phyloP scores from a whole-genome alignment of 345 rosid genomes.

The Ceriops tagal region DNA sequence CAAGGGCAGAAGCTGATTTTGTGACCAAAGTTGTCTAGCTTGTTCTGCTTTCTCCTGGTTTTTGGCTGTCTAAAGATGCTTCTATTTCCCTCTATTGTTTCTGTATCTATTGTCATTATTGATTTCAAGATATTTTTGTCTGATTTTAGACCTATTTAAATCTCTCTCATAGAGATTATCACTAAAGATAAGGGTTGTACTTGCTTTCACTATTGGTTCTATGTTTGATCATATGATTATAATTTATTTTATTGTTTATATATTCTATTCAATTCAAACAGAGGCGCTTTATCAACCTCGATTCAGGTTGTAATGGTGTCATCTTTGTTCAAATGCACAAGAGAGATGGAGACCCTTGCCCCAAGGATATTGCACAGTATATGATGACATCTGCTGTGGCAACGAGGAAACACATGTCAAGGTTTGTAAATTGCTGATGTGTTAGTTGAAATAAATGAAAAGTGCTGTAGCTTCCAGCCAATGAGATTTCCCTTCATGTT shows the following conservation, averaged over 20 bases:
- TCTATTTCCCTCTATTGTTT: not conserved
- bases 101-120: no score
- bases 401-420: slow-evolving; percentile 86
- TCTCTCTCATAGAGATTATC: no score
- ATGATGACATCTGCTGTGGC: slow-evolving; percentile 81
- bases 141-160: no score
- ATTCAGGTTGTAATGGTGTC: slow-evolving; percentile 91
- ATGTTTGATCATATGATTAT: no score
- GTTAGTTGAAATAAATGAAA: slow-evolving; percentile 1
- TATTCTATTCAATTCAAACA: slow-evolving; percentile 19
- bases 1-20: not conserved
- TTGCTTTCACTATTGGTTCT: no score
- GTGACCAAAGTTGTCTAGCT: not conserved
- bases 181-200: no score
- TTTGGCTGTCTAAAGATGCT: not conserved
- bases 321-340: slow-evolving; percentile 88
- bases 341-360: slow-evolving; percentile 75
- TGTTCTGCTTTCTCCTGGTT: not conserved
- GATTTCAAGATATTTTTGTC: no score
- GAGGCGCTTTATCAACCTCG: slow-evolving; percentile 83
- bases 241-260: no score
- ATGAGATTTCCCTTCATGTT: no score
- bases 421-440: slow-evolving; percentile 40
- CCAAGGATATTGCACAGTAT: slow-evolving; percentile 79
- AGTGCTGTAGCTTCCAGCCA: no score